These are phyloP conservation scores for Stachybotrys echinatus DNA, from an alignment of 2,329 filamentous ascomycete genomes.

Conservation along the genomic window DNA sequence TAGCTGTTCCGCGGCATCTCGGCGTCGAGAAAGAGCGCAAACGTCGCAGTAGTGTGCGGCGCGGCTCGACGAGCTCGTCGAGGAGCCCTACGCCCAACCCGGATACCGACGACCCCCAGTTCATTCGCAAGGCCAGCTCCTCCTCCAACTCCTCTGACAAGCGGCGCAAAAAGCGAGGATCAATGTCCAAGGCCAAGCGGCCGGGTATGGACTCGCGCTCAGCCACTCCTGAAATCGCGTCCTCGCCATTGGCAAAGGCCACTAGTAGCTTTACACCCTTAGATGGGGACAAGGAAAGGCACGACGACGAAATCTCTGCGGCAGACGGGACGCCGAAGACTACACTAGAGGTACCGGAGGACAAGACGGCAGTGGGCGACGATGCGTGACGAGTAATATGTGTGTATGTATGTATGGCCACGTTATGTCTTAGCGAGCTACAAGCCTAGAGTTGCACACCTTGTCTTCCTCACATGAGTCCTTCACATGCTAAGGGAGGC, in stretches of 20 bases:
- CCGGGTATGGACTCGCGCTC: conserved; percentile 44
- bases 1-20: conserved; percentile 30
- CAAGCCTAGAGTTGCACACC: not conserved
- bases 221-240: conserved; percentile 44
- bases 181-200: conserved; percentile 36
- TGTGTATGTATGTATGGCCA: no score
- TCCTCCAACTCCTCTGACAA: conserved; percentile 40
- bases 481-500: not conserved
- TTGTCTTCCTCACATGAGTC: not conserved
- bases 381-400: not conserved
- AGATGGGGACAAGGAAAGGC: conserved; percentile 8
- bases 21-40: conserved; percentile 41
- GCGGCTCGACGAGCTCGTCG: conserved; percentile 46
- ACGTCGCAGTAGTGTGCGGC: conserved; percentile 45
- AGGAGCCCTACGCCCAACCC: conserved; percentile 44
- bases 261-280: conserved; percentile 26
- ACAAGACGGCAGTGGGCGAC: not conserved
- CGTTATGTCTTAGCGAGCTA: not conserved
- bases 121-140: conserved; percentile 40
- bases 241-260: conserved; percentile 48
- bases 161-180: conserved; percentile 45
- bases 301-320: no score
- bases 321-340: no score
- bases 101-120: conserved; percentile 37
- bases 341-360: not conserved